phyloP scores from a whole-genome alignment of 2,329 filamentous ascomycete genomes.

The Ceratocystis eucalypticola region DNA sequence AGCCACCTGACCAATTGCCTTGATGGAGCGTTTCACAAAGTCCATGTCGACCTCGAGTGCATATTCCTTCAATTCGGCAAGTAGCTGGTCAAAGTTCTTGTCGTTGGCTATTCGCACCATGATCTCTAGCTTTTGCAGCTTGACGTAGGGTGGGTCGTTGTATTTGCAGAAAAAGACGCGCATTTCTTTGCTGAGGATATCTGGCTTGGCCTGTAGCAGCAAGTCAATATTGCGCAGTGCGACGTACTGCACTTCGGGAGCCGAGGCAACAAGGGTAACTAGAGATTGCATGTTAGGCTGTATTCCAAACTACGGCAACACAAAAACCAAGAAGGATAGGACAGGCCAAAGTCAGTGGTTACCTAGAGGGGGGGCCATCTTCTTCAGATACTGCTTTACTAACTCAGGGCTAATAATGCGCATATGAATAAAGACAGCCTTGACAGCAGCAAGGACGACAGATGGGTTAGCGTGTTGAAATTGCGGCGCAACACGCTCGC shows the following conservation, averaged over 20 bases:
- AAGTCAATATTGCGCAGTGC: slow-evolving; percentile 93
- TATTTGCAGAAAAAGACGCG: slow-evolving; percentile 99
- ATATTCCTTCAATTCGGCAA: slow-evolving; percentile 93
- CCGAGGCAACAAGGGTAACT: slow-evolving; percentile 93
- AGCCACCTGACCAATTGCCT: slow-evolving; percentile 91
- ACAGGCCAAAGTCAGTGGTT: slow-evolving; percentile 24
- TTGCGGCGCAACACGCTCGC: slow-evolving; percentile 86
- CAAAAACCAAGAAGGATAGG: too few species aligned
- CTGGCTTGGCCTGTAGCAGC: slow-evolving; percentile 85
- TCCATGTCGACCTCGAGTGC: slow-evolving; percentile 98
- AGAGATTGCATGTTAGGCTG: slow-evolving; percentile 9
- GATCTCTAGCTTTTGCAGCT: slow-evolving; percentile 94
- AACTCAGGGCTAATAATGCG: slow-evolving; percentile 64
- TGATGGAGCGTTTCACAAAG: slow-evolving; percentile 85
- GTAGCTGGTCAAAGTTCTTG: slow-evolving; percentile 84
- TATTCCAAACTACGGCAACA: not conserved
- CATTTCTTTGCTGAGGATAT: slow-evolving; percentile 93
- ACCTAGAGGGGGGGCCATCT: slow-evolving; percentile 95
- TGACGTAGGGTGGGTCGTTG: slow-evolving; percentile 94
- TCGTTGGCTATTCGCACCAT: slow-evolving; percentile 99
- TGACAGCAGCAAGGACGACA: slow-evolving; percentile 92
- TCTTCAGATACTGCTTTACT: slow-evolving; percentile 79
- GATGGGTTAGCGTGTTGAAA: slow-evolving; percentile 98
- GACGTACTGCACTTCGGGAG: slow-evolving; percentile 95
- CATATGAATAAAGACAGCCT: slow-evolving; percentile 97